These are phyloP conservation scores for Omphalea diandra DNA, from an alignment of 441 rosid genomes.

Conservation along the genomic window DNA sequence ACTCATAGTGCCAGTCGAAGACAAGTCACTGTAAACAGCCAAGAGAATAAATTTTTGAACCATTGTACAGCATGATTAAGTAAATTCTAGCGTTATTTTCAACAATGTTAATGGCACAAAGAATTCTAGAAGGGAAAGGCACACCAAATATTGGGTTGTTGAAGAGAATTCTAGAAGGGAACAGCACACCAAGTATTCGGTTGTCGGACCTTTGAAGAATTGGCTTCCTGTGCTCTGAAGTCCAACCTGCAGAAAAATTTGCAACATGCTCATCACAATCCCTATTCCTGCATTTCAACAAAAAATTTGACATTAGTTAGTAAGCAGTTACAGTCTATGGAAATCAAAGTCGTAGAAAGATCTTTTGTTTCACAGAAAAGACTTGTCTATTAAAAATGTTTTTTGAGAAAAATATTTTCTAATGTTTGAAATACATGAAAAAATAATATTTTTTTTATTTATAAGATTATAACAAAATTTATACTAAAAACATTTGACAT, in stretches of 20 bases:
- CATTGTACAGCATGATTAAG: background rate
- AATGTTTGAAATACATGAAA: background rate
- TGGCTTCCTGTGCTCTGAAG: background rate
- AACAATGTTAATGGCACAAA: background rate
- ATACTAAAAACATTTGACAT: too few relatives aligned
- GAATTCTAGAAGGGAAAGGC: background rate
- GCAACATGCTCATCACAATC: conserved; percentile 2
- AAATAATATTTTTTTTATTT: background rate
- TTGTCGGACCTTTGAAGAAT: conserved; percentile 1
- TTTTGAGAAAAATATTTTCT: too few relatives aligned
- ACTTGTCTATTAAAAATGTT: too few relatives aligned
- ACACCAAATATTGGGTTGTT: background rate
- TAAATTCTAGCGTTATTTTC: background rate
- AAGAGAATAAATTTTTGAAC: background rate
- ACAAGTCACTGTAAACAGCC: background rate
- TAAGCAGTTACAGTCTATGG: too few relatives aligned
- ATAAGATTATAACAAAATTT: too few relatives aligned
- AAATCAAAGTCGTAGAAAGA: background rate
- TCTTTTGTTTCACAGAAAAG: too few relatives aligned
- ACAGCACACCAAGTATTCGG: background rate
- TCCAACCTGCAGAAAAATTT: conserved; percentile 2
- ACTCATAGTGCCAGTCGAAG: background rate
- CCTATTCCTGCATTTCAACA: conserved; percentile 31
- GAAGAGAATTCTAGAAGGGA: background rate
- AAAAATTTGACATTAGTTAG: background rate